Base-by-base conservation (phyloP, 2,329 filamentous ascomycete species). In the Apiospora arundinis region DNA sequence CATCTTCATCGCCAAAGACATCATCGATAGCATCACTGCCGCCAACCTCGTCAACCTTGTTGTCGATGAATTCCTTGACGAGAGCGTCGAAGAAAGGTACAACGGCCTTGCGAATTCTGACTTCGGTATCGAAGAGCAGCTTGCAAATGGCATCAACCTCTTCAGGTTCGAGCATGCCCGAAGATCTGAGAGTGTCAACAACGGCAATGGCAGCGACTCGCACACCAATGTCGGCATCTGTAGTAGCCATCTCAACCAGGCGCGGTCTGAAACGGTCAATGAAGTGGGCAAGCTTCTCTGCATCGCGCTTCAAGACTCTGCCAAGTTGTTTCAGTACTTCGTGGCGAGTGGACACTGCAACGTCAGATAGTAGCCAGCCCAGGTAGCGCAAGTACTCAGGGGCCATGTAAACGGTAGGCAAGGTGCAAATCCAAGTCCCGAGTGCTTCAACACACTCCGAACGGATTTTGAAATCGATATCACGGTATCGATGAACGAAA, bases 401-500 rank as follows among this genome's bases (percentile, higher is more conserved):
- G 75, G 98, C 93, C 81, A 98, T 94, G 82, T 97, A 99, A 65
- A 93, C 89, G 66, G 94, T 94, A 2, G 95, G 94, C 69, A 97
- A 90, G 14, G 89, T 89, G 79, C 91, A 89, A 75, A 98, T 97
- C 96, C 96, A 99, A 52, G 91, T 89, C 40, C 95, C 95, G 11
- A 99, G 86, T 18, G 94, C 94, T 74, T 93, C 91, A 32, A 97
- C 92, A 78, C 95, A 98, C 78, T 98, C 95, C 0, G 92, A 91
- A 69, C 96, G 90, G 75, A 99, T 97, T 76, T 90, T 93, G 8
- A 94, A 90, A 78, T 99, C 96, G 42, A 98, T 90, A 79, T 99
- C 96, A 73, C 96, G 93, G 81, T 98, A 99, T 67, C 96, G 92
- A 82, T 99, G 95, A 42, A 98, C 92, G 79, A 97, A 99, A 66